Evolutionary conservation across 495 filamentous ascomycete species (phyloP).

Genomic region (Aspergillus heteromorphus): DNA sequence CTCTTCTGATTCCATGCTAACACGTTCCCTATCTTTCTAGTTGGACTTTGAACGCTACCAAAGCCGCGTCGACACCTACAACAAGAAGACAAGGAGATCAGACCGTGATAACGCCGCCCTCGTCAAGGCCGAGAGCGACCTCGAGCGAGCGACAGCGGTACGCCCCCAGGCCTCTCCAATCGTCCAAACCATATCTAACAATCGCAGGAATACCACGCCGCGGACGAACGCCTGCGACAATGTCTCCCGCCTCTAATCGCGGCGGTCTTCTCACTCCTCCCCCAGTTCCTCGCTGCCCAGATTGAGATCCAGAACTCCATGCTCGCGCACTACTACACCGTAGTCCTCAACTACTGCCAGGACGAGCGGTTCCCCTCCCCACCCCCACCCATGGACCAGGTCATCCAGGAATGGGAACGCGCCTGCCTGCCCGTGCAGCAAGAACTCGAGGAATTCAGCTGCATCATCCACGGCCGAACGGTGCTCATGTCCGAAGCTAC

Average conservation of each 20-base stretch:
- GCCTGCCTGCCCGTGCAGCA: slow-evolving; percentile 60
- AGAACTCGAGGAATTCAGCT: slow-evolving; percentile 67
- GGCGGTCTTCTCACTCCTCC: slow-evolving; percentile 72
- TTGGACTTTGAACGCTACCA: slow-evolving; percentile 82
- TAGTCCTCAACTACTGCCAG: slow-evolving; percentile 71
- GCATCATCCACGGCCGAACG: slow-evolving; percentile 69
- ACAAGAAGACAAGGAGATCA: slow-evolving; percentile 65
- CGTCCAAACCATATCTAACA: neutral
- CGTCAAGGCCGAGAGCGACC: slow-evolving; percentile 73
- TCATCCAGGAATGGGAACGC: slow-evolving; percentile 64
- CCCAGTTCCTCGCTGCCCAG: slow-evolving; percentile 67
- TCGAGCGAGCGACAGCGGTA: slow-evolving; percentile 63
- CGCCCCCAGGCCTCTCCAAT: neutral
- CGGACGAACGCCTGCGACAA: slow-evolving; percentile 75
- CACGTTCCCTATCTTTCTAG: slow-evolving; percentile 13
- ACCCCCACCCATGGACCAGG: slow-evolving; percentile 64
- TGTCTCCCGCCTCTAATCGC: slow-evolving; percentile 70
- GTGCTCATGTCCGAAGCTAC: slow-evolving; percentile 56
- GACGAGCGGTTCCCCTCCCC: slow-evolving; percentile 67
- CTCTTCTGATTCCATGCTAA: neutral
- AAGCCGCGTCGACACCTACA: slow-evolving; percentile 62
- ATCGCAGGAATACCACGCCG: slow-evolving; percentile 66
- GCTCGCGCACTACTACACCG: slow-evolving; percentile 79
- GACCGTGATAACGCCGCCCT: slow-evolving; percentile 74
- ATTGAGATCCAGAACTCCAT: slow-evolving; percentile 80